phyloP scores from a whole-genome alignment of 2,329 filamentous ascomycete genomes.

The Calonectria crousiana region DNA sequence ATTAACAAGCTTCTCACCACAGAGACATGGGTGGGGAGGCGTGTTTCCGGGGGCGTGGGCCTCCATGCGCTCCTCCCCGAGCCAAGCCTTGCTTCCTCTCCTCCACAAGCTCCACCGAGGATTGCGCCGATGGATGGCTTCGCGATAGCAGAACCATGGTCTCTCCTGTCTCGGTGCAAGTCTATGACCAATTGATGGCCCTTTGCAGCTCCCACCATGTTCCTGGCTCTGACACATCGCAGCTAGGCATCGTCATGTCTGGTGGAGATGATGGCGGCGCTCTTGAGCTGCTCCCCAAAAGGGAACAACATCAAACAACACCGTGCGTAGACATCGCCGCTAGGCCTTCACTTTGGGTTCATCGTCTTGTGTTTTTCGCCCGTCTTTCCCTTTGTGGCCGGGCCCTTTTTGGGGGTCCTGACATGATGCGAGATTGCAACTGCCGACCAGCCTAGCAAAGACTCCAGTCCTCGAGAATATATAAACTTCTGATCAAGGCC shows the following conservation, averaged over 20 bases:
- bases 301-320: slow-evolving; percentile 40
- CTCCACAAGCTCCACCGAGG: slow-evolving; percentile 40
- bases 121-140: slow-evolving; percentile 33
- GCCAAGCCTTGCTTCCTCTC: slow-evolving; percentile 18
- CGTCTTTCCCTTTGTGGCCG: slow-evolving; percentile 23
- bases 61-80: background rate
- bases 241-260: slow-evolving; percentile 24
- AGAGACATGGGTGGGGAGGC: background rate
- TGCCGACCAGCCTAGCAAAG: background rate
- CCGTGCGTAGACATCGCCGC: slow-evolving; percentile 40
- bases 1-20: slow-evolving; percentile 16
- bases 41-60: background rate
- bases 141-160: slow-evolving; percentile 33
- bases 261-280: slow-evolving; percentile 25
- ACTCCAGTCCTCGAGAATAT: background rate
- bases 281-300: slow-evolving; percentile 29
- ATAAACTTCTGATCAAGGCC: slow-evolving; percentile 3
- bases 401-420: slow-evolving; percentile 13
- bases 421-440: slow-evolving; percentile 25
- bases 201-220: slow-evolving; percentile 27
- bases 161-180: slow-evolving; percentile 10
- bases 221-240: slow-evolving; percentile 23
- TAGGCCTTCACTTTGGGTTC: slow-evolving; percentile 13
- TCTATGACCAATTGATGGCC: slow-evolving; percentile 37
- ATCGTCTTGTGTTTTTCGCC: slow-evolving; percentile 9